Evolutionary conservation across 176 grass and related monocot genomes (phyloP), one percentile per base, ranked within the genome.

Genomic region (Elaeis guineensis): DNA sequence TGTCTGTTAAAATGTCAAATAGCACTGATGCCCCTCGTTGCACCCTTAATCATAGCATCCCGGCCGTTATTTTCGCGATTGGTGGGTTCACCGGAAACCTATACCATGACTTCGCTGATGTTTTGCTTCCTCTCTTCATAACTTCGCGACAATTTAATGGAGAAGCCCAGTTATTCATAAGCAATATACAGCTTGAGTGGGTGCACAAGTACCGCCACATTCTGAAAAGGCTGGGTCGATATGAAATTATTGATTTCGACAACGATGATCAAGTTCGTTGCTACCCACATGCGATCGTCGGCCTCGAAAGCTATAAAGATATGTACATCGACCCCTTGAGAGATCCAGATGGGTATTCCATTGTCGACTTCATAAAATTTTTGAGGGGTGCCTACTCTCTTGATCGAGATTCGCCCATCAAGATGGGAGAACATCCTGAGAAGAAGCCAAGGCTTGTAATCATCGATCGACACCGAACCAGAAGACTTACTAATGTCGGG

Each of bases 91-190:
- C 66, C 0, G 84, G 84, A 24, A 94, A 88, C 72, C 75, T 79
- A 60, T 94, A 74, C 77, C 89, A 94, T 59, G 84, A 84, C 70
- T 94, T 94, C 71, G 79, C 54, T 52, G 89, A 94, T 59, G 63
- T 75, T 25, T 67, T 95, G 16, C 69, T 95, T n/a, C 90, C 90
- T 5, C 79, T 95, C 12, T 95, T 81, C 79, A 69, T 80, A 19
- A 79, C 82, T 48, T 70, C 90, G 5, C 76, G 67, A 2, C 69
- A 71, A 44, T 86, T 83, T 67, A 53, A 23, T 17, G 78, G 85
- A 8, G 80, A 95, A 20, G 85, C 89, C 50, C 65, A 73, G 24
- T 69, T 95, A 32, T 57, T 95, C 1, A 7, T 30, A 30, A 30
- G 5, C 25, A 28, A 28, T 5, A 28, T 4, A 5, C 25, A 28